These are phyloP conservation scores for Barbarea vulgaris DNA, from an alignment of 345 rosid genomes.

Conservation along the genomic window DNA sequence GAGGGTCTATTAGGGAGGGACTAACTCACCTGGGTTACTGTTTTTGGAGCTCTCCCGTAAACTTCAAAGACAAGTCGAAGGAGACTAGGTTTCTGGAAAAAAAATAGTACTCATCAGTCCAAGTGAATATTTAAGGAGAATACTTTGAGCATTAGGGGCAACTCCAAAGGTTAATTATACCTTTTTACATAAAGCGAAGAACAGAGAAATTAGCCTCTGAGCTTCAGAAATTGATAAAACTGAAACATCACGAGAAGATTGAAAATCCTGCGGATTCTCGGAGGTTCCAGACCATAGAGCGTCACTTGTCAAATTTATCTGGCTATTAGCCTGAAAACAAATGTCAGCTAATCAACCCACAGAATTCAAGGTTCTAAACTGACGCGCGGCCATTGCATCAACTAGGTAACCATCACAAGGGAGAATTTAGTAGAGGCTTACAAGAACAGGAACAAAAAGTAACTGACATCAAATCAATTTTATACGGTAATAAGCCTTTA, in stretches of 20 bases:
- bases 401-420: neutral
- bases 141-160: constrained; percentile 22
- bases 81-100: constrained; percentile 77
- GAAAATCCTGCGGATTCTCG: constrained; percentile 51
- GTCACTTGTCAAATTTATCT: constrained; percentile 57
- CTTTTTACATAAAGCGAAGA: constrained; percentile 94
- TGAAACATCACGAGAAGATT: constrained; percentile 49
- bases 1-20: constrained; percentile 16
- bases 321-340: constrained; percentile 56
- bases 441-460: constrained; percentile 15
- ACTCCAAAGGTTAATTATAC: constrained; percentile 42
- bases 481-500: neutral
- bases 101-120: constrained; percentile 37
- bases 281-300: constrained; percentile 55
- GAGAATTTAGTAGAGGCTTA: constrained; percentile 10
- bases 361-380: constrained; percentile 14
- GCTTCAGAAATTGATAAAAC: constrained; percentile 70
- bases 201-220: constrained; percentile 82
- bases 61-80: constrained; percentile 78
- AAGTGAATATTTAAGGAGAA: constrained; percentile 7
- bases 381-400: constrained; percentile 1
- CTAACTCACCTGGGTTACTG: constrained; percentile 75
- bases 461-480: neutral
- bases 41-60: constrained; percentile 75
- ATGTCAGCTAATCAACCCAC: constrained; percentile 29